Evolutionary conservation across 768 basidiomycete genomes (phyloP), one percentile per base, ranked within the genome.

Genomic region (Steccherinum ochraceum): DNA sequence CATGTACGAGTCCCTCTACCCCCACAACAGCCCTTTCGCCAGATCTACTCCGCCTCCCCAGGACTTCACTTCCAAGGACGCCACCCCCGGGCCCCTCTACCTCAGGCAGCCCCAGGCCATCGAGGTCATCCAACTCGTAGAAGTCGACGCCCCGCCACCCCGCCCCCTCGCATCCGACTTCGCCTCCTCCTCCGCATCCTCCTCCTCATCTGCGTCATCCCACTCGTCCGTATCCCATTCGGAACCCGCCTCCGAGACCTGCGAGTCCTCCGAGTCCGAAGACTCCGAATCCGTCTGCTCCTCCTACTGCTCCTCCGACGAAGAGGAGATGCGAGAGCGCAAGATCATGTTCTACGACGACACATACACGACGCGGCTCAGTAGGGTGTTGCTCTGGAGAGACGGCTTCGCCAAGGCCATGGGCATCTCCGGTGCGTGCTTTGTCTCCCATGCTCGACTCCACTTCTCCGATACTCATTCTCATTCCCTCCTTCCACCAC

Each of bases 71-170:
- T 0, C 56, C 51, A 13, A 46, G 49, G 39, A 55, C n/a, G n/a
- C 26, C 52, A 24, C 24, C 12, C 21, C 40, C 19, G 57, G 43
- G 57, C 62, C 50, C 55, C 41, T 52, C 35, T 46, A 43, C 20
- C 63, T 59, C 63, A 65, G 55, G 60, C 66, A 43, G 60, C 68
- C 45, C 56, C 55, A 73, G 63, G 64, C 54, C 56, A 57, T 81
- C 19, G 78, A 83, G 63, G 80, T 86, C 69, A 88, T 89, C 47
- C 79, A 87, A 68, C 85, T 88, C 66, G 79, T 81, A 46, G 86
- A 88, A 60, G 81, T 75, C 5, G 64, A 78, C 0, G 75, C 84
- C 1, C 84, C 84, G 0, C 68, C 72, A 12, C 75, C 73, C 12
- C 68, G 72, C 39, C 69, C 59, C 45, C 67, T 73, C 41, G 64